Conservation (phyloP, 371 early-diverging fungal species). For the Blakeslea trispora region DNA sequence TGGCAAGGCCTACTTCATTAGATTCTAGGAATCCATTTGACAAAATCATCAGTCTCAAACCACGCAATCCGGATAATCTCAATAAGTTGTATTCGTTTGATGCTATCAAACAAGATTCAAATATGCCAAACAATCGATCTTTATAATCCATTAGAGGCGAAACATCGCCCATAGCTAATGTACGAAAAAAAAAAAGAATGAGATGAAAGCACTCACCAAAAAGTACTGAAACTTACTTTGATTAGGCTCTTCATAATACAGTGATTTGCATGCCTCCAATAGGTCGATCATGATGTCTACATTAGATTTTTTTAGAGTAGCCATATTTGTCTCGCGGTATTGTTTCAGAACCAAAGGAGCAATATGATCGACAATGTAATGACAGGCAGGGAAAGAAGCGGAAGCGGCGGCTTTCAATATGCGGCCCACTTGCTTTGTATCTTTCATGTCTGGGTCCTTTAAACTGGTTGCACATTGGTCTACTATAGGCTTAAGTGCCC, state of each 20-base stretch:
- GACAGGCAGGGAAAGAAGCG: constrained; percentile 74
- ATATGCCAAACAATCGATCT: constrained; percentile 68
- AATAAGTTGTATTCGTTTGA: constrained; percentile 76
- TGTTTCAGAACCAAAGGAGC: constrained; percentile 61
- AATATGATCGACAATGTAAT: constrained; percentile 53
- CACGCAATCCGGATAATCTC: constrained; percentile 66
- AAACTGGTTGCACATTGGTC: constrained; percentile 69
- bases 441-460: constrained; percentile 73
- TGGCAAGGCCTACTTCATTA: constrained; percentile 62
- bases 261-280: constrained; percentile 58
- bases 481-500: constrained; percentile 62
- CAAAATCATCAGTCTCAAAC: constrained; percentile 66
- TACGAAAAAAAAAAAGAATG: too few relatives aligned
- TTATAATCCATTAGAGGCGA: constrained; percentile 67
- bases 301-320: constrained; percentile 63
- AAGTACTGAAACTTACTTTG: too few relatives aligned
- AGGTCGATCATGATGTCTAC: constrained; percentile 70
- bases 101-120: constrained; percentile 55
- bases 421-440: constrained; percentile 68
- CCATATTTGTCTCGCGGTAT: constrained; percentile 52
- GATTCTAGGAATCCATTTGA: constrained; percentile 56
- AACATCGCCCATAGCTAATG: constrained; percentile 44
- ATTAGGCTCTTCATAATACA: constrained; percentile 9
- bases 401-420: constrained; percentile 66
- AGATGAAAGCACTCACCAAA: too few relatives aligned